These are phyloP conservation scores for Lachancea kluyveri DNA, from an alignment of 805 yeast genomes.

Conservation along the genomic window DNA sequence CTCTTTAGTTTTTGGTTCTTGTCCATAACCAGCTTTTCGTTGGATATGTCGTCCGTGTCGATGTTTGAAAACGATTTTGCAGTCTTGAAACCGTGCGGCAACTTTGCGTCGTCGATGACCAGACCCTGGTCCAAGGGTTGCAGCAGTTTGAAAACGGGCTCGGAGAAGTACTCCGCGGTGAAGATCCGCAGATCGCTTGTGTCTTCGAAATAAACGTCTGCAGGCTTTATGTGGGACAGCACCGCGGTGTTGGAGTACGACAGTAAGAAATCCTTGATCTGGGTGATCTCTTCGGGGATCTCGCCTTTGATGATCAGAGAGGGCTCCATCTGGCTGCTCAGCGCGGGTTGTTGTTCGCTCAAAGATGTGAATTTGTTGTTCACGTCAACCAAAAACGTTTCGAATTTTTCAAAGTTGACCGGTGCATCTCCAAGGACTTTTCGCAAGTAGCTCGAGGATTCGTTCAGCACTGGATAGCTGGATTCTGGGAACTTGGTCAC, in stretches of 20 bases:
- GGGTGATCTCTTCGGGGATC: constrained; percentile 39
- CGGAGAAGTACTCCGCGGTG: constrained; percentile 27
- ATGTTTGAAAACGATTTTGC: constrained; percentile 33
- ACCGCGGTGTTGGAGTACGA: constrained; percentile 24
- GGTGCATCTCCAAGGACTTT: constrained; percentile 40
- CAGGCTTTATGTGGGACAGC: constrained; percentile 24
- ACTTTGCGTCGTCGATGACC: constrained; percentile 41
- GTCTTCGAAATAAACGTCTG: constrained; percentile 27
- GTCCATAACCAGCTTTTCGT: constrained; percentile 20
- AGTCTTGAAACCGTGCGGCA: constrained; percentile 15
- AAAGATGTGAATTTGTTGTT: constrained; percentile 31
- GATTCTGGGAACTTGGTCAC: constrained; percentile 52
- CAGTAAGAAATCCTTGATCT: constrained; percentile 25
- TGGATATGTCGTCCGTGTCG: constrained; percentile 29
- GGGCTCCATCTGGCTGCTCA: constrained; percentile 21
- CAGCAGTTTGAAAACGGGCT: constrained; percentile 32
- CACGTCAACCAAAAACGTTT: constrained; percentile 54
- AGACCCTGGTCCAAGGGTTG: constrained; percentile 29
- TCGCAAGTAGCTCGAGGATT: constrained; percentile 26
- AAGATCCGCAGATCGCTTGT: constrained; percentile 28
- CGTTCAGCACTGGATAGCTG: constrained; percentile 33
- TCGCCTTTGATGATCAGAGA: constrained; percentile 55
- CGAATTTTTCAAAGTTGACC: constrained; percentile 49
- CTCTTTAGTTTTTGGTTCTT: constrained; percentile 32
- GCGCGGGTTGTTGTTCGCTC: constrained; percentile 24